Evolutionary conservation across 768 basidiomycete species (phyloP).

Genomic region (Trametes elegans): DNA sequence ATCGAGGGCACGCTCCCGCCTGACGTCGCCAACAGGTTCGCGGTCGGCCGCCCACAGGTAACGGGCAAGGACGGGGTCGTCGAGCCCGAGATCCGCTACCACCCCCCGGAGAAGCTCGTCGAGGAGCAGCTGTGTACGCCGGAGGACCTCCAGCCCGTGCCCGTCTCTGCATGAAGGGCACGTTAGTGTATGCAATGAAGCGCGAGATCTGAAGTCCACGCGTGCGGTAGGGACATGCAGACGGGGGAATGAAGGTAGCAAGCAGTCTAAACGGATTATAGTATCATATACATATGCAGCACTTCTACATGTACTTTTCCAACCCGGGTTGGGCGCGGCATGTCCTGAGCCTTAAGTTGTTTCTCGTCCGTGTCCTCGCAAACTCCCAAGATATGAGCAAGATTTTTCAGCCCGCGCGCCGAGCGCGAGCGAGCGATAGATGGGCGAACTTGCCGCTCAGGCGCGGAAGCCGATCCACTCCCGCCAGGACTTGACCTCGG

Average conservation of each 20-base stretch:
- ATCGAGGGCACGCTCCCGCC: slow-evolving; percentile 63
- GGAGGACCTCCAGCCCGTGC: slow-evolving; percentile 37
- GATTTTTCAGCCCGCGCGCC: neutral
- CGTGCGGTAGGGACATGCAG: neutral
- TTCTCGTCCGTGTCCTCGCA: too few relatives aligned
- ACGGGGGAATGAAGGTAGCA: neutral
- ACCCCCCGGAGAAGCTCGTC: slow-evolving; percentile 39
- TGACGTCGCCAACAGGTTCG: slow-evolving; percentile 56
- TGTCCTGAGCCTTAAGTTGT: too few relatives aligned
- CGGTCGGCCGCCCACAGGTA: slow-evolving; percentile 45
- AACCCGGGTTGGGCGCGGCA: too few relatives aligned
- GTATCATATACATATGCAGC: slow-evolving; percentile 19
- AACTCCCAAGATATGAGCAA: too few relatives aligned
- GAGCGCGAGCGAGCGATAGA: too few relatives aligned
- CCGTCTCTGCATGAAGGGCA: too few relatives aligned
- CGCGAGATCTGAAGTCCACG: neutral
- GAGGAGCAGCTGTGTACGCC: slow-evolving; percentile 48
- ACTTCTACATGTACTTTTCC: slow-evolving; percentile 23
- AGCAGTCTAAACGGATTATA: slow-evolving; percentile 7
- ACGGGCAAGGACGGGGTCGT: neutral
- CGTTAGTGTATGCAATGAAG: neutral
- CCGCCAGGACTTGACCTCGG: slow-evolving; percentile 89
- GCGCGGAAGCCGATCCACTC: slow-evolving; percentile 80
- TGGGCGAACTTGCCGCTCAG: slow-evolving; percentile 32
- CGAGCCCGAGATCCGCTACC: slow-evolving; percentile 11